Base-by-base conservation (phyloP, 371 early-diverging fungal species). In the Amoeboradix gromovi region DNA sequence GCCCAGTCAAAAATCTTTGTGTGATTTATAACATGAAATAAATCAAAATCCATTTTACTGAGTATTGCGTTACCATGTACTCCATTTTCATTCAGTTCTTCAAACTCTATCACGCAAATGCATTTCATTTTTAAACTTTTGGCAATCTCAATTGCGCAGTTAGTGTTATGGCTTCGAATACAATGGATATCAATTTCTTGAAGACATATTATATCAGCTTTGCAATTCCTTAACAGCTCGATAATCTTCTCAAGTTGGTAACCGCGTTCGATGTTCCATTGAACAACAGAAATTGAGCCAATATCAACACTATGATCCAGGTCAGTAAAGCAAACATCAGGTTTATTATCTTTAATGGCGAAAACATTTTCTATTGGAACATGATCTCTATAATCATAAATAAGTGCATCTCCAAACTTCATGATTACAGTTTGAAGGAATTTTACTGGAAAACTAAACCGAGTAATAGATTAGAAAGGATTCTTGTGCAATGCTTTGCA, bases 21-120 rank as follows among this genome's bases (percentile, higher is more conserved):
- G 31, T 77, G 75, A 75, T 87, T 87, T 31, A 81, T 76, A n/a
- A 86, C 66, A 1, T 80, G 81, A 27, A 83, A 73, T 68, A 83
- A 81, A 1, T 76, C 76, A 71, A 88, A 74, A 68, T 84, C 84
- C 72, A 81, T 80, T 70, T 79, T 83, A 1, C 85, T 81, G 66
- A 85, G 74, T n/a, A 89, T 85, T 0, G 89, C 88, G 73, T 88
- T 89, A 1, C 87, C 89, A 74, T 89, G 89, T 0, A 86, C 74
- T 0, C 89, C 89, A 12, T 88, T 87, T 28, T 88, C 89, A 29
- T 80, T 82, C 29, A 88, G 71, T 73, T 89, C 88, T 66, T 78
- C 73, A 71, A 87, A 89, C 77, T 89, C 89, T 30, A 82, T 80
- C 0, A 83, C 86, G 71, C 86, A 85, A 16, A 81, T 85, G 17